These are phyloP conservation scores for Vitis amurensis DNA, from an alignment of 164 flowering plant genomes.

Conservation along the genomic window DNA sequence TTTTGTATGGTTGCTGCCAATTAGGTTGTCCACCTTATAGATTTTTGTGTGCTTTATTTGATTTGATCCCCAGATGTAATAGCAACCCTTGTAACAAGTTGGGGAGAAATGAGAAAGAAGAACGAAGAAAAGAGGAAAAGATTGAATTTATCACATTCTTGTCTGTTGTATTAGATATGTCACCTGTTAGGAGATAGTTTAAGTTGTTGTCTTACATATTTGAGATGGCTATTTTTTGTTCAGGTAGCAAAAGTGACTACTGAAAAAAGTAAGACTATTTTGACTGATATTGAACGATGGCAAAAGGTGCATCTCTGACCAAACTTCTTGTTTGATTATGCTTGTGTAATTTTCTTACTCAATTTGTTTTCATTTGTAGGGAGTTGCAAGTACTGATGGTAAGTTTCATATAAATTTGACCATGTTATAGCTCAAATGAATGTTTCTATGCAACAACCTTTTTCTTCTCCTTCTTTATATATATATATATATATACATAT, in stretches of 20 bases:
- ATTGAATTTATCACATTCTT: too few species aligned
- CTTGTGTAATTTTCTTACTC: not conserved
- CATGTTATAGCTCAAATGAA: not conserved
- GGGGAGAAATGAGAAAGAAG: too few species aligned
- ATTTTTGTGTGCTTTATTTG: too few species aligned
- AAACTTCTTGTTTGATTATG: not conserved
- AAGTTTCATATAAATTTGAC: not conserved
- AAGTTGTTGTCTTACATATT: not conserved
- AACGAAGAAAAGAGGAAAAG: too few species aligned
- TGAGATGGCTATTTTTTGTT: conserved; percentile 13
- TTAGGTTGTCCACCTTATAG: too few species aligned
- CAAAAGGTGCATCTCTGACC: conserved; percentile 62
- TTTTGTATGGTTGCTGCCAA: too few species aligned
- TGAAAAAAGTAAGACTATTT: conserved; percentile 70
- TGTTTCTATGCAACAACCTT: not conserved
- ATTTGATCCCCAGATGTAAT: too few species aligned
- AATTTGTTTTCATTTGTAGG: conserved; percentile 54
- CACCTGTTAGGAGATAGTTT: not conserved
- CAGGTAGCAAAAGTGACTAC: conserved; percentile 95
- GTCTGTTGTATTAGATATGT: too few species aligned
- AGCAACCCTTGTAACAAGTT: too few species aligned
- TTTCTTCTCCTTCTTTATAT: not conserved
- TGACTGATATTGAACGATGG: conserved; percentile 90
- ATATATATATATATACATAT: too few species aligned
- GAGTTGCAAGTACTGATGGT: conserved; percentile 85